Conservation (phyloP, 208 protist species). For the Wallacemonas sp. region DNA sequence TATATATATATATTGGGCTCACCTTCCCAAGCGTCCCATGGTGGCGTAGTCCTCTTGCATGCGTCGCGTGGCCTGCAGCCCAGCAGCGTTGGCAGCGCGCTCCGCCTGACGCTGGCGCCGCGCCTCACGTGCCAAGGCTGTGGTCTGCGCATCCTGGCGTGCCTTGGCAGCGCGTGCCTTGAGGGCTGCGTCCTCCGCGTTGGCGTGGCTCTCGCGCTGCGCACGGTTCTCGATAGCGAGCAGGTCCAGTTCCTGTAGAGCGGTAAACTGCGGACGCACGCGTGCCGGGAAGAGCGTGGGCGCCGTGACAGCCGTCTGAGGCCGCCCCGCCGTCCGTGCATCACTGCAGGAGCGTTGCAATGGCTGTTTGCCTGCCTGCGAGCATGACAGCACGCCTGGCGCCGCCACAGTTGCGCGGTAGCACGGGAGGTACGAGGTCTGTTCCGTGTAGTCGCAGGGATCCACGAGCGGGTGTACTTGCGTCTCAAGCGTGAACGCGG, state of each 20-base stretch:
- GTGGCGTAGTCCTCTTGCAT: constrained; percentile 22
- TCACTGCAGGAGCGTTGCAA: too few species aligned
- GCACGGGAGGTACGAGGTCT: background rate
- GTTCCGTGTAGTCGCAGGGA: background rate
- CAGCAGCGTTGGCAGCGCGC: constrained; percentile 25
- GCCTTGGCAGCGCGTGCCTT: constrained; percentile 21
- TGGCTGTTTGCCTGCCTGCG: too few species aligned
- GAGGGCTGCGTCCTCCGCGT: constrained; percentile 23
- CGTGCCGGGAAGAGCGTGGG: constrained; percentile 20
- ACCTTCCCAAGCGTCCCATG: constrained; percentile 12
- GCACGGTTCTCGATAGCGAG: constrained; percentile 43
- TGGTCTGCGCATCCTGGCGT: background rate
- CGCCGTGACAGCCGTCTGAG: background rate
- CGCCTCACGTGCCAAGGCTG: constrained; percentile 7
- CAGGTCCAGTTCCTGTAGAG: constrained; percentile 35
- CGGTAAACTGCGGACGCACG: constrained; percentile 46
- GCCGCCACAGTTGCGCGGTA: background rate
- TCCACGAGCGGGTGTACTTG: constrained; percentile 5
- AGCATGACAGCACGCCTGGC: too few species aligned
- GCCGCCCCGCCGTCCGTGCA: too few species aligned
- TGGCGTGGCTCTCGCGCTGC: constrained; percentile 12
- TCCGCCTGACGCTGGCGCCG: constrained; percentile 20
- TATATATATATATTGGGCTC: too few species aligned
- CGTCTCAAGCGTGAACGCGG: background rate
- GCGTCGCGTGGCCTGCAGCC: constrained; percentile 20